phyloP scores from a whole-genome alignment of 129 eudicot species.

The Rutidosis leptorrhynchoides region DNA sequence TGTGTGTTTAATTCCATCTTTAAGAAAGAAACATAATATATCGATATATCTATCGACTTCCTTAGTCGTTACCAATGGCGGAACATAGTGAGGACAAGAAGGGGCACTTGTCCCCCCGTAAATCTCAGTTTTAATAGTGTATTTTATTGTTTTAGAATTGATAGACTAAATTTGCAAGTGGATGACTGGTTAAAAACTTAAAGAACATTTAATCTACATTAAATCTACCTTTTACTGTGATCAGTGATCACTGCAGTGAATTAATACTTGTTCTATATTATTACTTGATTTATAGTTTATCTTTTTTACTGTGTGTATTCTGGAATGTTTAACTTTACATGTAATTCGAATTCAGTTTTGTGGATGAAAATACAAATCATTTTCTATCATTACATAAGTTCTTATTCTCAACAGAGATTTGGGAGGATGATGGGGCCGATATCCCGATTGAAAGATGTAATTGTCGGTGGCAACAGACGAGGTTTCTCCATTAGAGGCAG shows the following conservation, averaged over 20 bases:
- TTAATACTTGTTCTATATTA: neutral
- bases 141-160: too few relatives aligned
- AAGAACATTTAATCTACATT: too few relatives aligned
- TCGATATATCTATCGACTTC: neutral
- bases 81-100: too few relatives aligned
- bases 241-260: neutral
- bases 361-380: neutral
- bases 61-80: neutral
- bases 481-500: conserved; percentile 53
- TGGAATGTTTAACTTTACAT: neutral
- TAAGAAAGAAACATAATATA: conserved; percentile 3
- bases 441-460: conserved; percentile 69
- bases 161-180: too few relatives aligned
- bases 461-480: conserved; percentile 67
- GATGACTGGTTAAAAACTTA: too few relatives aligned
- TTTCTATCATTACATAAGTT: neutral
- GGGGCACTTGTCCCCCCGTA: too few relatives aligned
- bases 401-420: conserved; percentile 52
- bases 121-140: too few relatives aligned
- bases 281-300: neutral
- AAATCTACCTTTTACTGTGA: too few relatives aligned
- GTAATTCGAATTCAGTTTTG: neutral
- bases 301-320: neutral
- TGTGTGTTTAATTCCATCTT: neutral
- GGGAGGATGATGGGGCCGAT: conserved; percentile 64